Evolutionary conservation across 1,284 basidiomycete genomes (phyloP).

Genomic region (Xerocomus amazonicus): DNA sequence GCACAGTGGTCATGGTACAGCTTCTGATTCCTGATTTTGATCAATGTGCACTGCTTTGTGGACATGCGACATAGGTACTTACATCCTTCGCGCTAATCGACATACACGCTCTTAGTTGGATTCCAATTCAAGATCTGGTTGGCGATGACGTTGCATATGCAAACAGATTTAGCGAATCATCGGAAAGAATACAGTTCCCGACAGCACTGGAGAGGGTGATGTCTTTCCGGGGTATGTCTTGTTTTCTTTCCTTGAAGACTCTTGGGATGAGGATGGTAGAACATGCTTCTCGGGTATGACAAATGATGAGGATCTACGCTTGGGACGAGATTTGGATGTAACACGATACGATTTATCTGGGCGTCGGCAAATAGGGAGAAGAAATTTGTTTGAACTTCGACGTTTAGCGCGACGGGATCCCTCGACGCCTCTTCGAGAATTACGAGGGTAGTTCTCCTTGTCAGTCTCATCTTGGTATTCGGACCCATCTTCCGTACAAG

Average conservation of each 20-base stretch:
- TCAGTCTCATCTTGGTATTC: conserved; percentile 24
- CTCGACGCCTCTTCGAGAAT: conserved; percentile 2
- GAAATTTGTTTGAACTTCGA: conserved; percentile 35
- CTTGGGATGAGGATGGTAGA: conserved; percentile 13
- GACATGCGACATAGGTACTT: too few species aligned
- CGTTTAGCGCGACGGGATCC: conserved; percentile 9
- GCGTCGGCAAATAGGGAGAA: conserved; percentile 46
- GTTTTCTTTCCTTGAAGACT: conserved; percentile 13
- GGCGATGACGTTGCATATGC: conserved; percentile 36
- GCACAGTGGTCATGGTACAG: too few species aligned
- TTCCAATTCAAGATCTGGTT: conserved; percentile 14
- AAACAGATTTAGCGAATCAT: conserved; percentile 52
- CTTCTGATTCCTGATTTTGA: too few species aligned
- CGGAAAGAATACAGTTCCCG: conserved; percentile 34
- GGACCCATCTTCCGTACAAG: conserved; percentile 19
- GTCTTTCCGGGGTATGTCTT: conserved; percentile 3
- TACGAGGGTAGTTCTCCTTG: conserved; percentile 26
- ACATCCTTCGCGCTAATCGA: too few species aligned
- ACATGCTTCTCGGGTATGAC: conserved; percentile 17
- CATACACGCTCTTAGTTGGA: too few species aligned
- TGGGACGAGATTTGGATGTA: conserved; percentile 29
- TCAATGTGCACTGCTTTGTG: too few species aligned
- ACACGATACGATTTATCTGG: conserved; percentile 37
- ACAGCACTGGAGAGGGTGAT: conserved; percentile 9
- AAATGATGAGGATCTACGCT: conserved; percentile 5